These are phyloP conservation scores for Gynandropsis gynandra DNA, from an alignment of 345 rosid species.

Conservation along the genomic window DNA sequence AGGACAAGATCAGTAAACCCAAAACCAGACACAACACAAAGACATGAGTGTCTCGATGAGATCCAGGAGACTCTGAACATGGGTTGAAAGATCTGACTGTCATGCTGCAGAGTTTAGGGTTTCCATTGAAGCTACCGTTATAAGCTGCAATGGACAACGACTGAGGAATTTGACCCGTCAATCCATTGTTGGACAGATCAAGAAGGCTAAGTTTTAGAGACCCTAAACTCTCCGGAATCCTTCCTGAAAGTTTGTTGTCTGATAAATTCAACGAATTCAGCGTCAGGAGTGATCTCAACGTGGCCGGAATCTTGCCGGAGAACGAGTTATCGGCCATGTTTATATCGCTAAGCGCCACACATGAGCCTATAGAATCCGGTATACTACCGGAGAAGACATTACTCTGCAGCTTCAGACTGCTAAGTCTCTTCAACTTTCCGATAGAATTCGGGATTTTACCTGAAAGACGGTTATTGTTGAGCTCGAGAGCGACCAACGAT, in stretches of 20 bases:
- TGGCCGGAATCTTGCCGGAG: slow-evolving; percentile 56
- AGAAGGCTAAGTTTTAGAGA: slow-evolving; percentile 69
- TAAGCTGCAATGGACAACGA: slow-evolving; percentile 61
- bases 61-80: slow-evolving; percentile 40
- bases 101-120: slow-evolving; percentile 62
- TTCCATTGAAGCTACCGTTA: slow-evolving; percentile 67
- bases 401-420: slow-evolving; percentile 49
- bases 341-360: slow-evolving; percentile 48
- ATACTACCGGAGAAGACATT: slow-evolving; percentile 53
- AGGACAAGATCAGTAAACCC: slow-evolving; percentile 42
- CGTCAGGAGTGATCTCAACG: slow-evolving; percentile 58
- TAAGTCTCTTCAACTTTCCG: slow-evolving; percentile 46
- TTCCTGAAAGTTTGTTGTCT: slow-evolving; percentile 52
- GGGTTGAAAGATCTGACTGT: slow-evolving; percentile 44
- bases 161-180: slow-evolving; percentile 59
- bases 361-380: slow-evolving; percentile 59
- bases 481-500: slow-evolving; percentile 36
- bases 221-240: slow-evolving; percentile 60
- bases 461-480: slow-evolving; percentile 52
- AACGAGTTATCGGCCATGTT: slow-evolving; percentile 63
- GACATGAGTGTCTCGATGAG: slow-evolving; percentile 35
- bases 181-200: slow-evolving; percentile 61
- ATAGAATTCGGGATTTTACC: slow-evolving; percentile 53
- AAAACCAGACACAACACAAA: slow-evolving; percentile 46
- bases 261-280: slow-evolving; percentile 72